phyloP scores from a whole-genome alignment of 2,329 filamentous ascomycete species.

The Neonectria punicea region DNA sequence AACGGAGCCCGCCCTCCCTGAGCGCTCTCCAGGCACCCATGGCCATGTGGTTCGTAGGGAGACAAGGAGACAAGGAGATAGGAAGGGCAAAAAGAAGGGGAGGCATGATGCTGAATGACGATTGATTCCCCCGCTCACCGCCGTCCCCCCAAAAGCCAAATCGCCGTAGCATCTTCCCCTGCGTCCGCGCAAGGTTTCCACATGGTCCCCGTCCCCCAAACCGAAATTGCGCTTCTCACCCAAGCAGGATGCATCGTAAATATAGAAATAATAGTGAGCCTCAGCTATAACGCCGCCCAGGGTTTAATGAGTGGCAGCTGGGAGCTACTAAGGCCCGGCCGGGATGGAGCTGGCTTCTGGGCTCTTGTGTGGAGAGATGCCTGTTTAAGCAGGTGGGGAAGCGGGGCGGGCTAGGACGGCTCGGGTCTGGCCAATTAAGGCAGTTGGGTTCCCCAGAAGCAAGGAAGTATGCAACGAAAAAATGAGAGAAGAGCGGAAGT shows the following conservation, averaged over 20 bases:
- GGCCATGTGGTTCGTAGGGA: not conserved
- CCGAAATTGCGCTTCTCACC: not conserved
- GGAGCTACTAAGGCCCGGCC: not conserved
- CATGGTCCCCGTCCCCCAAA: not conserved
- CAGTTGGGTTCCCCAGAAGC: not conserved
- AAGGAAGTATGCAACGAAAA: not conserved
- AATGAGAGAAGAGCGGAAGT: too few relatives aligned
- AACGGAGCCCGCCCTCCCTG: not conserved
- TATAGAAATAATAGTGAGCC: not conserved
- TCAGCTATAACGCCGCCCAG: not conserved
- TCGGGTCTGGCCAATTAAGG: slow-evolving; percentile 4
- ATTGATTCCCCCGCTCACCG: not conserved
- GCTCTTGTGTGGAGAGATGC: slow-evolving; percentile 5
- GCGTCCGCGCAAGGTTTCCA: not conserved
- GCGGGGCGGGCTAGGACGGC: not conserved
- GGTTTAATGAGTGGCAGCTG: slow-evolving; percentile 1
- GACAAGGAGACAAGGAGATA: not conserved
- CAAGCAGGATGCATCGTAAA: not conserved
- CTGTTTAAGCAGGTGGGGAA: slow-evolving; percentile 16
- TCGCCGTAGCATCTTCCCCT: not conserved
- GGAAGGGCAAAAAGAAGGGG: too few relatives aligned
- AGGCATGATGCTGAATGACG: not conserved
- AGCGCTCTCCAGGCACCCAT: too few relatives aligned
- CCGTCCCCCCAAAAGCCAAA: not conserved
- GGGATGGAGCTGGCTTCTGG: not conserved